Evolutionary conservation across 1,284 basidiomycete genomes (phyloP), one percentile per base, ranked within the genome.

Genomic region (Tilletia horrida): DNA sequence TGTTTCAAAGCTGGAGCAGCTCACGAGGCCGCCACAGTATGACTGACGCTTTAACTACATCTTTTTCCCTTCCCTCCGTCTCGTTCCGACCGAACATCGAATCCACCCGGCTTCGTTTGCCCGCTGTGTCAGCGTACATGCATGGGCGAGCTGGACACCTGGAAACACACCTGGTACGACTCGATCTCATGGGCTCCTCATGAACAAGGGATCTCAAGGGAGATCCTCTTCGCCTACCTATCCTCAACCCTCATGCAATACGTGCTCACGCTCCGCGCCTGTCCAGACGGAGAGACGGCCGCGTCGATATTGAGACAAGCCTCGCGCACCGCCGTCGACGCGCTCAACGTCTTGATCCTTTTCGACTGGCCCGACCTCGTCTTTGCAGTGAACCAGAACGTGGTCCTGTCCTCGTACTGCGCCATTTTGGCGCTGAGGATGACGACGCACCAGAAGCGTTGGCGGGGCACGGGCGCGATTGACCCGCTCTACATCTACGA

Each of bases 351-450:
- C 29, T 27, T 59, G 29, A 59, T 59, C 16, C 27, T 59, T 16
- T 59, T 59, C 29, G 55, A 59, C 11, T 59, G 55, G 55, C 55
- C 55, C 7, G 55, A 59, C 31, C 55, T 59, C 27, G 55, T 59
- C 29, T 59, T 59, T 16, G 27, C 55, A 27, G 55, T 59, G 13
- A 59, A 59, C 29, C 55, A 59, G n/a, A 59, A 59, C 27, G 55
- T 59, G 29, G 55, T 59, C 2, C 7, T 59, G 14, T 25, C 55
- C 14, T 29, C 25, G 14, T 59, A 59, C 55, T 59, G 55, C 27
- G 55, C 55, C 55, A 59, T 59, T 7, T 21, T 59, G 55, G 55
- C 55, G 14, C 55, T 59, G 27, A 25, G 55, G 16, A 59, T 59
- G 55, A 59, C 55, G 6, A 59, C 55, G 29, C 55, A 59, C 27